These are phyloP conservation scores for Monosporozyma unispora DNA, from an alignment of 805 yeast species.

Conservation along the genomic window DNA sequence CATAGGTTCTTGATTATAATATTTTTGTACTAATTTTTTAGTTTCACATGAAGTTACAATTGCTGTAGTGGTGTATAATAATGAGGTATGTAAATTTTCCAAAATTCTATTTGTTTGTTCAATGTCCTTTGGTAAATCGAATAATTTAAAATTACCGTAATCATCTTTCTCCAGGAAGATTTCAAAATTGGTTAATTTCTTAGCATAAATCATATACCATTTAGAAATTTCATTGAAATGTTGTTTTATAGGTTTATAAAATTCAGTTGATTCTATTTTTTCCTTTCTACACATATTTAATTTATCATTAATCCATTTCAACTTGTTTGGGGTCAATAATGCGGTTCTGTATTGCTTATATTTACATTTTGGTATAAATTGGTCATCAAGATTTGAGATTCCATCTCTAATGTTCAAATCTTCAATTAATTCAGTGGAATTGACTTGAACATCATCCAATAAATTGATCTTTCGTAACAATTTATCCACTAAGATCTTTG, in stretches of 20 bases:
- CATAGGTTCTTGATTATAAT: constrained; percentile 5
- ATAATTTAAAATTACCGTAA: constrained; percentile 1
- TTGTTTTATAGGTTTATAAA: constrained; percentile 6
- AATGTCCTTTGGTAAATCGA: neutral
- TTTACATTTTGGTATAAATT: constrained; percentile 6
- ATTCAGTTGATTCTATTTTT: constrained; percentile 2
- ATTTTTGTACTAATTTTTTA: constrained; percentile 4
- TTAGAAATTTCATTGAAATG: constrained; percentile 8
- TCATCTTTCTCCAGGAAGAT: constrained; percentile 2
- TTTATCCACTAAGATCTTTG: constrained; percentile 2
- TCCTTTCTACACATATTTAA: neutral
- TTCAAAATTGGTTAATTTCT: constrained; percentile 9
- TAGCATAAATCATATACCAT: constrained; percentile 15
- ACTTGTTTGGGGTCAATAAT: constrained; percentile 8
- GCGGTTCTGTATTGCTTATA: constrained; percentile 9
- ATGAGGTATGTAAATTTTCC: constrained; percentile 5
- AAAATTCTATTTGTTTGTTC: constrained; percentile 5
- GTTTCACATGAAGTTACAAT: constrained; percentile 5
- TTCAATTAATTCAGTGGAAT: constrained; percentile 1
- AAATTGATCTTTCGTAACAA: constrained; percentile 11
- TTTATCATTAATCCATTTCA: constrained; percentile 8
- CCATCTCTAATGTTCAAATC: constrained; percentile 4
- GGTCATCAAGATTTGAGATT: constrained; percentile 1
- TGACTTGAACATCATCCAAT: constrained; percentile 7
- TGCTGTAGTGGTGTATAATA: constrained; percentile 3